A percentile compares a stretch with the other conserved stretches of the same genome.
Conservation (phyloP, 345 rosid species). For the Brassica juncea region DNA sequence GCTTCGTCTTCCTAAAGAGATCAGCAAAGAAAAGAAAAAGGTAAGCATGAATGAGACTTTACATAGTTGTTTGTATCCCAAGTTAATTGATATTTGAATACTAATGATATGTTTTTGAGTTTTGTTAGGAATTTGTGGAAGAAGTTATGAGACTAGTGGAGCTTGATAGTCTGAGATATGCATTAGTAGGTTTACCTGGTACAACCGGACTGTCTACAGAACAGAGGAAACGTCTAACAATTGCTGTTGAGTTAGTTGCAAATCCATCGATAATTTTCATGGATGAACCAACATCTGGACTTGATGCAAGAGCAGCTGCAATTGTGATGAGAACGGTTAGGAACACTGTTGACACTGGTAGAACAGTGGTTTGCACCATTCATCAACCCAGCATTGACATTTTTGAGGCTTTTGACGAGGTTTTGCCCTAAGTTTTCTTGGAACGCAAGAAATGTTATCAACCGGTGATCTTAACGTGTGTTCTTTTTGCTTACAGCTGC, state of each 20-base stretch:
- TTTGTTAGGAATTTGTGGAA: slow-evolving; percentile 84
- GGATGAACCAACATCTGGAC: slow-evolving; percentile 99
- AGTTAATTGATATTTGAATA: too few species aligned
- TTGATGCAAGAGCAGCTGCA: slow-evolving; percentile 97
- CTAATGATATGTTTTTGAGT: neutral
- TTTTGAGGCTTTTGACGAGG: slow-evolving; percentile 97
- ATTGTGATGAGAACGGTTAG: slow-evolving; percentile 95
- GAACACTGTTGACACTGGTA: slow-evolving; percentile 92
- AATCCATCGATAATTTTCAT: slow-evolving; percentile 91
- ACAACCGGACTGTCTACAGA: slow-evolving; percentile 88
- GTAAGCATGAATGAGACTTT: slow-evolving; percentile 40
- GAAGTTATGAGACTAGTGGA: slow-evolving; percentile 92
- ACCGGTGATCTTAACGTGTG: slow-evolving; percentile 7
- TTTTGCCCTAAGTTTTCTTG: slow-evolving; percentile 33
- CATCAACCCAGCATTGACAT: slow-evolving; percentile 95
- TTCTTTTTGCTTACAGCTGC: slow-evolving; percentile 51
- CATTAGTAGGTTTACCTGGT: slow-evolving; percentile 87
- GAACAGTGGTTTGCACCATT: slow-evolving; percentile 93
- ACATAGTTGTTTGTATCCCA: too few species aligned
- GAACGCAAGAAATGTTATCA: slow-evolving; percentile 4
- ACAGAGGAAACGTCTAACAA: slow-evolving; percentile 89
- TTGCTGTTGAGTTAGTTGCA: slow-evolving; percentile 96
- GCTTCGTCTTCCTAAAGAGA: slow-evolving; percentile 82
- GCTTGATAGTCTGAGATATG: slow-evolving; percentile 67
- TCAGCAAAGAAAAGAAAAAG: slow-evolving; percentile 56